Base-by-base conservation (phyloP, 495 filamentous ascomycete genomes). In the Clohesyomyces aquaticus region DNA sequence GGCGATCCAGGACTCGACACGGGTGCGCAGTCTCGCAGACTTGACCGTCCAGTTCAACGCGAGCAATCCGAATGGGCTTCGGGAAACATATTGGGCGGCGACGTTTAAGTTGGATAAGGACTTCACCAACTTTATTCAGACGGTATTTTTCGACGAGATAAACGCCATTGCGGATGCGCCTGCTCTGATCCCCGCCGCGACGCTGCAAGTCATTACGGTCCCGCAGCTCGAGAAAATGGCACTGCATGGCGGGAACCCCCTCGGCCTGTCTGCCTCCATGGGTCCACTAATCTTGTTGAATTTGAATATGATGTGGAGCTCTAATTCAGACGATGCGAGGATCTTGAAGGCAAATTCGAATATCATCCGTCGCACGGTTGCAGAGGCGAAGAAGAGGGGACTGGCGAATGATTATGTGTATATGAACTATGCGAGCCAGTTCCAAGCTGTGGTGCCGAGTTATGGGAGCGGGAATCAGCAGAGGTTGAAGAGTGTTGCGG, bases 1-100 rank as follows among this genome's bases (percentile, higher is more conserved):
- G 16, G 71, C 73, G 1, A 51, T 81, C 16, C 43, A 70, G 0
- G 76, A 77, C 29, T 76, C 74, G 0, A 70, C 77, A 14, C 70
- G 71, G 26, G 67, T 83, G 43, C 74, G 73, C n/a, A 80, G 73
- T 35, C 66, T 85, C 0, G 63, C 78, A 1, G 73, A 79, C 28
- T 73, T 83, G n/a, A 77, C 77, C 2, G 46, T 71, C 8, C 74
- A 81, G 52, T 72, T 83, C 21, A 73, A 79, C 23, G 56, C 43
- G 11, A 59, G 53, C 9, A 80, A 80, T 32, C 77, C 76, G 0
- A 71, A 70, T 51, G 80, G 81, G 0, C 70, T 77, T 16, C 78
- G 81, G n/a, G 38, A 67, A 22, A 63, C 57, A 6, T 66, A 61
- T 46, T 62, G 67, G 62, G 42, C 55, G 11, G 50, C 28, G 16